These are phyloP conservation scores for Fusarium sp. DNA, from an alignment of 2,329 filamentous ascomycete genomes.

Conservation along the genomic window DNA sequence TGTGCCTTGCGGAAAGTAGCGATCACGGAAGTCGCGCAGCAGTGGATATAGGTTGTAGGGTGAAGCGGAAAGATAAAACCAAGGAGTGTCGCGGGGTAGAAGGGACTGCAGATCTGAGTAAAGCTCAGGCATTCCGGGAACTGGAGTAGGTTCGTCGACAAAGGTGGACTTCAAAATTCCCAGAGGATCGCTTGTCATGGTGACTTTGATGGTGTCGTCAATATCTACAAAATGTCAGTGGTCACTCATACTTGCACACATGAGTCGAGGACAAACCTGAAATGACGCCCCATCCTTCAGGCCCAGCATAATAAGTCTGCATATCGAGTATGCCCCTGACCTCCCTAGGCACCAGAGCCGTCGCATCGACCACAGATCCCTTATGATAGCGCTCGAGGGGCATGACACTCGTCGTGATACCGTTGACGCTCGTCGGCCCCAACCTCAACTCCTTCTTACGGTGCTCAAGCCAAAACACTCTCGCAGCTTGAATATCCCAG, in stretches of 20 bases:
- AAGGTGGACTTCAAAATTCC: constrained; percentile 90
- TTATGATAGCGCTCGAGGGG: constrained; percentile 60
- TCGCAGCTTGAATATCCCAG: constrained; percentile 78
- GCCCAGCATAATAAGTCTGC: constrained; percentile 79
- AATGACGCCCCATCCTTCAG: constrained; percentile 86
- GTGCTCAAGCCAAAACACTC: constrained; percentile 74
- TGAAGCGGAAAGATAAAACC: constrained; percentile 94
- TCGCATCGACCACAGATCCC: constrained; percentile 60
- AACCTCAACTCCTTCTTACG: constrained; percentile 63
- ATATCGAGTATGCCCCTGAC: constrained; percentile 69
- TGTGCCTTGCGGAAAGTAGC: constrained; percentile 80
- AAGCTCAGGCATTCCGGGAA: constrained; percentile 85
- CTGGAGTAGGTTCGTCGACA: constrained; percentile 76
- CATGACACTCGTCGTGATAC: constrained; percentile 75
- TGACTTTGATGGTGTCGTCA: constrained; percentile 96
- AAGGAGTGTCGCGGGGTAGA: constrained; percentile 72
- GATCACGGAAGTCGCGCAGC: constrained; percentile 77
- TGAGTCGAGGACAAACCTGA: constrained; percentile 64
- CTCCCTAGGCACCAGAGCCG: constrained; percentile 63
- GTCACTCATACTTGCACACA: not conserved
- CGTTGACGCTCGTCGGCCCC: constrained; percentile 78
- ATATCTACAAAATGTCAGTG: constrained; percentile 69
- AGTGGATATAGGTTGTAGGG: constrained; percentile 96
- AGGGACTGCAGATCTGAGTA: constrained; percentile 74
- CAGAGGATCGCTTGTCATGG: constrained; percentile 81